Evolutionary conservation across 2,329 filamentous ascomycete genomes (phyloP).

Genomic region (Colletotrichum sidae): DNA sequence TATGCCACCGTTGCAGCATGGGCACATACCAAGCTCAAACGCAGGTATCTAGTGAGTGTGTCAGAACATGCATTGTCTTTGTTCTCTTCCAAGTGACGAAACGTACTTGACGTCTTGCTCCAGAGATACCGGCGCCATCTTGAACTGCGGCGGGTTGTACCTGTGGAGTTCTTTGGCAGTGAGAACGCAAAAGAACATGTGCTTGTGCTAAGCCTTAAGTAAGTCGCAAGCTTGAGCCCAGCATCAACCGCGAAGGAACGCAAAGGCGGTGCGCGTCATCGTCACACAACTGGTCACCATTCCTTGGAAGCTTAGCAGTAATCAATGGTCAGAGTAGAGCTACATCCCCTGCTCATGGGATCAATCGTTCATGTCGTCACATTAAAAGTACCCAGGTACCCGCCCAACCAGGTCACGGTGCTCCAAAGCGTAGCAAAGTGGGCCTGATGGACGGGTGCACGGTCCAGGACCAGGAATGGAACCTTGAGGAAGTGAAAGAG

Average conservation of each 20-base stretch:
- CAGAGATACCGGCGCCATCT: slow-evolving; percentile 43
- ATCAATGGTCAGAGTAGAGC: slow-evolving; percentile 22
- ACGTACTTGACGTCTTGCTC: slow-evolving; percentile 41
- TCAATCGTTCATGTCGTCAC: not conserved
- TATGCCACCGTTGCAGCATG: slow-evolving; percentile 39
- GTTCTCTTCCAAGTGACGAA: not conserved
- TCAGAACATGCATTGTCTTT: slow-evolving; percentile 28
- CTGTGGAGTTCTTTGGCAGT: too few species aligned
- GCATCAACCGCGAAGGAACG: not conserved
- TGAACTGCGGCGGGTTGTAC: not conserved
- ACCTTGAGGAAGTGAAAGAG: not conserved
- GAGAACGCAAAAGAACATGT: too few species aligned
- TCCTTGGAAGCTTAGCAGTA: slow-evolving; percentile 30
- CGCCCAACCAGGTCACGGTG: too few species aligned
- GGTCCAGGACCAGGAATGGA: slow-evolving; percentile 6
- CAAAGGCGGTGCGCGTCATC: slow-evolving; percentile 29
- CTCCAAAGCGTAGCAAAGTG: too few species aligned
- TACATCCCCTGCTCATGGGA: slow-evolving; percentile 11
- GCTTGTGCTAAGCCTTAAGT: too few species aligned
- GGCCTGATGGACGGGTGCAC: not conserved
- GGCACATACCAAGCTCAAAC: slow-evolving; percentile 35
- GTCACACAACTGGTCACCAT: slow-evolving; percentile 18
- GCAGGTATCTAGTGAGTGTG: slow-evolving; percentile 35
- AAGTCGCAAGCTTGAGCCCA: too few species aligned
- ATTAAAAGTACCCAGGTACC: too few species aligned